These are phyloP conservation scores for Ophiostoma quercus DNA, from an alignment of 2,329 filamentous ascomycete species.

Conservation along the genomic window DNA sequence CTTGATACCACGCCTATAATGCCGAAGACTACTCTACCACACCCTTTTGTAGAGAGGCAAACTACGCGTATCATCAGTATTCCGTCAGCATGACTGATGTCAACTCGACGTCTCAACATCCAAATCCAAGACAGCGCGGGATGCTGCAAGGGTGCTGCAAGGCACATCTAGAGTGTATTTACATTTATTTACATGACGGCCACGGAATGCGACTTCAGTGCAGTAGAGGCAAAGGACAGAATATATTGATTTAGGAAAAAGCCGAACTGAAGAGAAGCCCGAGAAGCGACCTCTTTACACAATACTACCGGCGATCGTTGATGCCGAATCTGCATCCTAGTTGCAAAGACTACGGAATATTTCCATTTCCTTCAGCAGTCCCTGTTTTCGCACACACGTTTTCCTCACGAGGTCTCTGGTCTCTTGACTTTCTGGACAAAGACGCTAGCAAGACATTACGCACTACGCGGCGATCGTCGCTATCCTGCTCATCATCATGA, in stretches of 20 bases:
- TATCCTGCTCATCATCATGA: background rate
- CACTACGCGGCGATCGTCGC: background rate
- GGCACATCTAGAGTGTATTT: background rate
- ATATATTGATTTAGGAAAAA: background rate
- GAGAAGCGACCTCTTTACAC: background rate
- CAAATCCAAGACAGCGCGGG: background rate
- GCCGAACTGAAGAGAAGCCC: background rate
- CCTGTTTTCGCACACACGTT: background rate
- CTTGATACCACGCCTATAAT: background rate
- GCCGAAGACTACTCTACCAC: background rate
- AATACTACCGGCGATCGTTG: no score
- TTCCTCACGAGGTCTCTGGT: conserved; percentile 6
- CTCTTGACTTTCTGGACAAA: background rate
- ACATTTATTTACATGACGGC: background rate
- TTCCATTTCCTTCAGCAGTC: background rate
- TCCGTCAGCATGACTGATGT: background rate
- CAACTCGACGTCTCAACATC: background rate
- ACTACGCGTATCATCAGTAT: background rate
- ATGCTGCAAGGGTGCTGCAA: conserved; percentile 5
- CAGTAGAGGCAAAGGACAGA: background rate
- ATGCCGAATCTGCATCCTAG: no score
- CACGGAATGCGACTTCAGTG: background rate
- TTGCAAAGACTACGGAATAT: background rate
- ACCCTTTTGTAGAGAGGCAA: background rate
- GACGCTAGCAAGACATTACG: conserved; percentile 1